These are phyloP conservation scores for Camellia sinensis DNA, from an alignment of 148 eudicot genomes.

Conservation along the genomic window DNA sequence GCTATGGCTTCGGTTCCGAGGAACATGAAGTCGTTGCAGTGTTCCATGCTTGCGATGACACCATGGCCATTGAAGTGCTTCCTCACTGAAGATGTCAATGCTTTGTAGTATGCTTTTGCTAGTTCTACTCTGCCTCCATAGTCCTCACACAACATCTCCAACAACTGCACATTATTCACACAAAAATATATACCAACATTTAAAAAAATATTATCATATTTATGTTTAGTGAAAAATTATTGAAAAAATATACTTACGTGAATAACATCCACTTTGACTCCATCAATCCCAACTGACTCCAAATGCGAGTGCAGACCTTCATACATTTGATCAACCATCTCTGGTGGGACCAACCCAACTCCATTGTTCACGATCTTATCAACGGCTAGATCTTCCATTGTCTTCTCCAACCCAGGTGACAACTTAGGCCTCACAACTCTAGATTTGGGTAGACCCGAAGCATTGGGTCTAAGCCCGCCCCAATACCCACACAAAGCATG, in stretches of 20 bases:
- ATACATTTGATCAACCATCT: conserved; percentile 57
- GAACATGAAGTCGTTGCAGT: conserved; percentile 95
- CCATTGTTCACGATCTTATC: conserved; percentile 90
- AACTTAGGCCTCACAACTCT: conserved; percentile 53
- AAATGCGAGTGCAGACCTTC: conserved; percentile 83
- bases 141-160: conserved; percentile 86
- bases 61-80: conserved; percentile 90
- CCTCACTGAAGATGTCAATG: conserved; percentile 61
- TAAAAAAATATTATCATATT: not conserved
- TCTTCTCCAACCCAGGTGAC: conserved; percentile 65
- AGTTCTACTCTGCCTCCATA: conserved; percentile 94
- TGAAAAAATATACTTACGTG: conserved; percentile 51
- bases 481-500: conserved; percentile 94
- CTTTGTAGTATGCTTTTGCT: conserved; percentile 75
- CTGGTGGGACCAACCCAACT: conserved; percentile 79
- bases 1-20: conserved; percentile 86
- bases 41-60: conserved; percentile 96
- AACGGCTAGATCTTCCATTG: conserved; percentile 91
- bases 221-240: too few relatives aligned
- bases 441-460: conserved; percentile 54
- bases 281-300: conserved; percentile 77
- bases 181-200: not conserved
- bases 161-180: conserved; percentile 37
- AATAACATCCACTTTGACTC: conserved; percentile 93
- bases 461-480: conserved; percentile 84